Conservation (phyloP, 192 early-diverging fungal species). For the Dissophora ornata region DNA sequence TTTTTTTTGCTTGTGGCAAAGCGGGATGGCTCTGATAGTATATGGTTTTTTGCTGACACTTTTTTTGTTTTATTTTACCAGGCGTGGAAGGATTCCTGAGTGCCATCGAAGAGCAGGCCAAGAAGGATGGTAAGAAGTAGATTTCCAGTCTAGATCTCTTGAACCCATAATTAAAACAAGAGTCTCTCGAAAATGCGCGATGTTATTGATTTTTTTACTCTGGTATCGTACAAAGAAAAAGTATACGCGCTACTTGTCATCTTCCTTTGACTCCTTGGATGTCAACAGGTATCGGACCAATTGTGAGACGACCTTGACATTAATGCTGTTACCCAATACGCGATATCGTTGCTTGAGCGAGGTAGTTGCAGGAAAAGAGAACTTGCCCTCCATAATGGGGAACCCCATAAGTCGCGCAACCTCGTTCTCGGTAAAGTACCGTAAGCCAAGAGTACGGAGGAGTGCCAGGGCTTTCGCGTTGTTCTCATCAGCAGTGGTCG, state of each 20-base stretch:
- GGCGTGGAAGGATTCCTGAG: conserved; percentile 59
- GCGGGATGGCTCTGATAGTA: no score
- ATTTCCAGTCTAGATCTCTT: not conserved
- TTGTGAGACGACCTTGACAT: conserved; percentile 81
- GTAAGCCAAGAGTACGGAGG: conserved; percentile 52
- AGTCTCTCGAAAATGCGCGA: no score
- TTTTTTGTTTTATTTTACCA: conserved; percentile 16
- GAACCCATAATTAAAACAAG: not conserved
- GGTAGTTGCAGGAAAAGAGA: conserved; percentile 77
- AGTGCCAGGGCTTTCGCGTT: conserved; percentile 49
- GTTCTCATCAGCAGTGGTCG: conserved; percentile 24
- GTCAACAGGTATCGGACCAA: conserved; percentile 78
- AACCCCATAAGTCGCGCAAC: conserved; percentile 86
- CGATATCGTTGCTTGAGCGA: conserved; percentile 81
- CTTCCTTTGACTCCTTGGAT: conserved; percentile 5
- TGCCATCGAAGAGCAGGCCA: conserved; percentile 57
- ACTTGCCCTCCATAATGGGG: conserved; percentile 60
- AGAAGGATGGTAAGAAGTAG: conserved; percentile 25
- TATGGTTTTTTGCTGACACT: no score
- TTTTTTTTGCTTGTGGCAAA: not conserved
- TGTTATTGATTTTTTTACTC: no score
- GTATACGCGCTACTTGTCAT: not conserved
- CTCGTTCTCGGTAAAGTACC: conserved; percentile 73
- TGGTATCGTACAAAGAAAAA: no score
- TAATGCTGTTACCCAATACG: conserved; percentile 93